phyloP scores from a whole-genome alignment of 2,329 filamentous ascomycete genomes.

The Sporothrix globosa region DNA sequence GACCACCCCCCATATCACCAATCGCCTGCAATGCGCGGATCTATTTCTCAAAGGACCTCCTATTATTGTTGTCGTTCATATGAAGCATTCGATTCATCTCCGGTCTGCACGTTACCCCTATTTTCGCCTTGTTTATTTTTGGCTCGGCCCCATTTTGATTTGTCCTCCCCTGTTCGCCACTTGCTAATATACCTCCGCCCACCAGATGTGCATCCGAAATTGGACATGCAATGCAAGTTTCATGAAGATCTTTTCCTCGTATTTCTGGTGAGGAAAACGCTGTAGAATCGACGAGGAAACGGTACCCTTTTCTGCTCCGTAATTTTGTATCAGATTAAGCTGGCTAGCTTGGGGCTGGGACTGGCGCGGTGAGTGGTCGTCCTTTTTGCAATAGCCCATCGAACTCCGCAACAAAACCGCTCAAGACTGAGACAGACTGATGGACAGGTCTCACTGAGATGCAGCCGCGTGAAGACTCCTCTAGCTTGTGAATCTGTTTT shows the following conservation, averaged over 20 bases:
- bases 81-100: neutral
- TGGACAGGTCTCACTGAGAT: neutral
- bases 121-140: slow-evolving; percentile 11
- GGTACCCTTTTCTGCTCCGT: neutral
- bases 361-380: neutral
- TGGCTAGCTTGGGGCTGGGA: neutral
- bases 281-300: neutral
- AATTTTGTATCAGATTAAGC: slow-evolving; percentile 7
- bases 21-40: neutral
- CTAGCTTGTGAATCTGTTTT: slow-evolving; percentile 6
- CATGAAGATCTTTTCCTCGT: slow-evolving; percentile 18
- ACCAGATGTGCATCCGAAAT: neutral
- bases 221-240: slow-evolving; percentile 17
- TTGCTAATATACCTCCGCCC: neutral
- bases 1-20: neutral
- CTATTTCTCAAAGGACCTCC: neutral
- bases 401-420: neutral
- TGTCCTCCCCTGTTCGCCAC: neutral
- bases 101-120: neutral
- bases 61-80: neutral
- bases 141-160: neutral
- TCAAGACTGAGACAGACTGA: slow-evolving; percentile 4
- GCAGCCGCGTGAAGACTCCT: neutral
- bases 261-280: neutral
- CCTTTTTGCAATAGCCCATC: slow-evolving; percentile 4